A percentile compares a stretch with the other conserved stretches of the same genome.
These are phyloP conservation scores for Lichtheimia corymbifera DNA, from an alignment of 371 early-diverging fungal genomes.

Conservation along the genomic window DNA sequence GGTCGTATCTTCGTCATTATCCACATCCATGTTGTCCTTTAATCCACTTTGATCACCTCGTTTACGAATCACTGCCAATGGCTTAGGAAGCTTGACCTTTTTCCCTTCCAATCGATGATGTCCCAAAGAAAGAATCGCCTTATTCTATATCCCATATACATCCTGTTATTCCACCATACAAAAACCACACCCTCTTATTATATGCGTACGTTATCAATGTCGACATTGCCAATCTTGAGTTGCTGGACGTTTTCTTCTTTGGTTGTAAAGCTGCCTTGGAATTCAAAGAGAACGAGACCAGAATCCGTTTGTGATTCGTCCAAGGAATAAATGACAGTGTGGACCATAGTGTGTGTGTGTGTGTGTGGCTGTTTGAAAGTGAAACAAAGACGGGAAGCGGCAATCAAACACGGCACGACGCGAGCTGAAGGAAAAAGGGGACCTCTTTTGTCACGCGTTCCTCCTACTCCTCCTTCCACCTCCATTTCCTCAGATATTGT, in stretches of 20 bases:
- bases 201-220: conserved; percentile 23
- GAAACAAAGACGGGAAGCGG: background rate
- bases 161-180: background rate
- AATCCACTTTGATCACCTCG: conserved; percentile 3
- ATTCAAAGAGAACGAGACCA: conserved; percentile 46
- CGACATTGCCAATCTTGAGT: conserved; percentile 42
- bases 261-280: conserved; percentile 55
- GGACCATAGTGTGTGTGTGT: conserved; percentile 25
- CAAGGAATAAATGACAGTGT: conserved; percentile 30
- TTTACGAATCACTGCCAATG: conserved; percentile 54
- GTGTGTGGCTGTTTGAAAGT: background rate
- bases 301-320: conserved; percentile 13
- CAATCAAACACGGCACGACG: background rate
- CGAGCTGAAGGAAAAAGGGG: too few relatives aligned
- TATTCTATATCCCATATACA: conserved; percentile 30
- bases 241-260: conserved; percentile 24
- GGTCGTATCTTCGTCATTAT: conserved; percentile 15
- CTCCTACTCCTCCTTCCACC: too few relatives aligned
- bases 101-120: conserved; percentile 37
- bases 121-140: conserved; percentile 47
- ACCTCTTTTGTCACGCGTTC: too few relatives aligned
- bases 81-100: conserved; percentile 33
- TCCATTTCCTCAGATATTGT: too few relatives aligned
- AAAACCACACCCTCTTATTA: background rate
- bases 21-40: conserved; percentile 21